Evolutionary conservation across 163 green algal species (phyloP).

Genomic region (Chloromonas sp.): DNA sequence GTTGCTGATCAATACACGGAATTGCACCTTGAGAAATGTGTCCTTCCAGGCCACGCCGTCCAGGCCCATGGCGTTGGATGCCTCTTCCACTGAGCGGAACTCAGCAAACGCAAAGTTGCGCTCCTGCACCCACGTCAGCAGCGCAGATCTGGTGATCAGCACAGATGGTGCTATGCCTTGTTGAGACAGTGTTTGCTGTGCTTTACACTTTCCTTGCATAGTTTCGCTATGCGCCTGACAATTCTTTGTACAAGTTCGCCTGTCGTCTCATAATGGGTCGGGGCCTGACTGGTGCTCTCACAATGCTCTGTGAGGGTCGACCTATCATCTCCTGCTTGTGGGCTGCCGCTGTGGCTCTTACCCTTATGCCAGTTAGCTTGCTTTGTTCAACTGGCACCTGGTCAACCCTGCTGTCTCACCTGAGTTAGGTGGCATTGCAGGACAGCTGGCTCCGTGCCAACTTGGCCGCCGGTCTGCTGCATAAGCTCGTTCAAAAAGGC

Average conservation of each 20-base stretch:
- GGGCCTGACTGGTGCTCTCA: no score
- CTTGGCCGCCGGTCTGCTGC: conserved; percentile 16
- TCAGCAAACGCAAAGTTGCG: conserved; percentile 73
- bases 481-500: conserved; percentile 35
- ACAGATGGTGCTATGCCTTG: no score
- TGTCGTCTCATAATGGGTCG: no score
- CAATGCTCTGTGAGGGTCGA: no score
- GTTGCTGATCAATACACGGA: conserved; percentile 1
- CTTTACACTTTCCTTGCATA: no score
- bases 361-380: not conserved
- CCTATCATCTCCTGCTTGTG: no score
- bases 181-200: no score
- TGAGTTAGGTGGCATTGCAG: conserved; percentile 7
- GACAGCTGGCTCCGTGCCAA: conserved; percentile 17
- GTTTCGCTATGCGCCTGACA: no score
- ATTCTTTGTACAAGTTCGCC: no score
- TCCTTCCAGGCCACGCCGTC: conserved; percentile 65
- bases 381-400: not conserved
- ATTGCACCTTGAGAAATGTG: conserved; percentile 45
- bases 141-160: not conserved
- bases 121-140: conserved; percentile 19
- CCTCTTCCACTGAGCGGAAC: conserved; percentile 70
- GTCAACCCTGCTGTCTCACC: not conserved
- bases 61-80: conserved; percentile 71
- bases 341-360: no score